These are phyloP conservation scores for Kodamaea fungicola DNA, from an alignment of 1,139 yeast genomes.

Conservation along the genomic window DNA sequence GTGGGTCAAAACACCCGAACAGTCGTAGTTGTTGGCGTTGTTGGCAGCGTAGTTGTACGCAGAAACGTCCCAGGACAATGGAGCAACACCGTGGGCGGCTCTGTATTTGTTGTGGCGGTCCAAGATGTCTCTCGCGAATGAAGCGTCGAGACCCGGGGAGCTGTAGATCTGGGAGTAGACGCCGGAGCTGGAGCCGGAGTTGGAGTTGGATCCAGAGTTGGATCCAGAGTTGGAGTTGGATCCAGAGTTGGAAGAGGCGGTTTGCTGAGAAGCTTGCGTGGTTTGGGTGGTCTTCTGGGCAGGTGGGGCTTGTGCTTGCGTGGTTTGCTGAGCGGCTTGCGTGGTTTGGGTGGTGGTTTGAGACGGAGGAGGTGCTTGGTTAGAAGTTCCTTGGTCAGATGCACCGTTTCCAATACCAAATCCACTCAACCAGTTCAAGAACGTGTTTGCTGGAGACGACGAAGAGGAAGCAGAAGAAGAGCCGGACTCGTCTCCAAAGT, in stretches of 20 bases:
- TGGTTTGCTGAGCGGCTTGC: background rate
- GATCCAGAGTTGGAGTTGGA: background rate
- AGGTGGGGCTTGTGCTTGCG: conserved; percentile 1
- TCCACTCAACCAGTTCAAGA: background rate
- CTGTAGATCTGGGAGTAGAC: conserved; percentile 11
- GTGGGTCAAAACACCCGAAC: conserved; percentile 23
- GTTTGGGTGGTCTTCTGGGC: background rate
- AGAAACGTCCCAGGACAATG: conserved; percentile 19
- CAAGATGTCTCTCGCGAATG: conserved; percentile 19
- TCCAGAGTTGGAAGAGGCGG: background rate
- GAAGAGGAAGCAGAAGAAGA: too few species aligned
- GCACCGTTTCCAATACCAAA: conserved; percentile 9
- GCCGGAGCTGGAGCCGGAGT: conserved; percentile 8
- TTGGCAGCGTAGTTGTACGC: conserved; percentile 21
- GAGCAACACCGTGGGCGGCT: conserved; percentile 19
- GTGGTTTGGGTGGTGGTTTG: background rate
- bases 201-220: conserved; percentile 2
- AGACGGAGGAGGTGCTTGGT: background rate
- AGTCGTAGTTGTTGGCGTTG: conserved; percentile 22
- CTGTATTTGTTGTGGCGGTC: conserved; percentile 22
- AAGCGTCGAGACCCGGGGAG: conserved; percentile 12
- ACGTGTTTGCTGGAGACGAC: too few species aligned
- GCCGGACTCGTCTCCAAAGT: background rate
- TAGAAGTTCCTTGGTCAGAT: background rate
- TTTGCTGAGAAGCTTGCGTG: background rate